phyloP scores from a whole-genome alignment of 208 protist genomes.

The Borovskyia barvae region DNA sequence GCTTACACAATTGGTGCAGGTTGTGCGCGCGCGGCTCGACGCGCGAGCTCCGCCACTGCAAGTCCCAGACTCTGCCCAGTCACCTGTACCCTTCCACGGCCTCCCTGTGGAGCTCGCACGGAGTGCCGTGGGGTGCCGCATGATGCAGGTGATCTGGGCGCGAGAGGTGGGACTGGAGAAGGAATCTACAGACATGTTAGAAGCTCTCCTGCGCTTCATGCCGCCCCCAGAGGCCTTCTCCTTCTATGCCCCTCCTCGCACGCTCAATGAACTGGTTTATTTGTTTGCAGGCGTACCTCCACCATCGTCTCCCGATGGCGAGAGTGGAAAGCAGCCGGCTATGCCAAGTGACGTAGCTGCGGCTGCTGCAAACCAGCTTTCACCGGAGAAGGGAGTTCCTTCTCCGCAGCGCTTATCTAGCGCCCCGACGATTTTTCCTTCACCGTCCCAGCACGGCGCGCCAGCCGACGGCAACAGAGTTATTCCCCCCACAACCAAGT shows the following conservation, averaged over 20 bases:
- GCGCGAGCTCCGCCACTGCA: constrained; percentile 17
- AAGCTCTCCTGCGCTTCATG: constrained; percentile 19
- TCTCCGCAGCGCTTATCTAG: too few species aligned
- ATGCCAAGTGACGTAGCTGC: too few species aligned
- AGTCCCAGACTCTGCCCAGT: background rate
- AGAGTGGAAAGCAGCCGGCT: background rate
- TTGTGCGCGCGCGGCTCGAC: constrained; percentile 39
- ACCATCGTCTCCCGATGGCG: background rate
- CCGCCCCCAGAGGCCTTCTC: constrained; percentile 24
- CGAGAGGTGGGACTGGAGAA: constrained; percentile 50
- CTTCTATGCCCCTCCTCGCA: constrained; percentile 28
- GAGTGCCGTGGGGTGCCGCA: constrained; percentile 41
- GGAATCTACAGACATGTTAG: constrained; percentile 26
- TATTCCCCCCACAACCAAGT: too few species aligned
- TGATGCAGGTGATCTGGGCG: constrained; percentile 77
- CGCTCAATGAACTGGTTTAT: constrained; percentile 48
- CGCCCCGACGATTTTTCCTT: too few species aligned
- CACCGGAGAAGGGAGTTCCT: too few species aligned
- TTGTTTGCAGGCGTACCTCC: constrained; percentile 29
- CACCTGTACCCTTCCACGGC: constrained; percentile 38
- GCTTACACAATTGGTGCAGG: constrained; percentile 62
- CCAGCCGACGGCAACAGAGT: too few species aligned
- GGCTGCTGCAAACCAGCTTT: too few species aligned
- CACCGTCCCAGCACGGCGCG: too few species aligned
- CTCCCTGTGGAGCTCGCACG: constrained; percentile 36